Conservation (phyloP, 179 eudicot genomes). For the Patellifolia procumbens region DNA sequence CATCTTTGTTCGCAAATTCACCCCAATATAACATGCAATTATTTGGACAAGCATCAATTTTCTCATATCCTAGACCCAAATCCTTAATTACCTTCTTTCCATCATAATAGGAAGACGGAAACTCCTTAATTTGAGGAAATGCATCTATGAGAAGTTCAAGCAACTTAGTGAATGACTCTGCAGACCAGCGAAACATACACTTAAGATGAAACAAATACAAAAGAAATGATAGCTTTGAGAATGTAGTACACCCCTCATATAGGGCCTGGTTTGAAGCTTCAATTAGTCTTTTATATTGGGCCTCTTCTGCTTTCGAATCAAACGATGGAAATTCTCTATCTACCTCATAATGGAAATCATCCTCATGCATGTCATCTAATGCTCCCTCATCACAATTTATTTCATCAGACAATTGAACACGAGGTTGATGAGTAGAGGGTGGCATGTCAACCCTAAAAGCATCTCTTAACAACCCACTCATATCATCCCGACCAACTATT, state of each 20-base stretch:
- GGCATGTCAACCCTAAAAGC: not conserved
- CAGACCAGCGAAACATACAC: not conserved
- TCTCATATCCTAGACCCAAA: constrained; percentile 21
- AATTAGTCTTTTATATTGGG: not conserved
- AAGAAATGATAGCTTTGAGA: not conserved
- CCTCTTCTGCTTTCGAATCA: not conserved
- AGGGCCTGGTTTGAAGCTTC: not conserved
- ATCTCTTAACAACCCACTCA: not conserved
- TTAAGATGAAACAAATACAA: not conserved
- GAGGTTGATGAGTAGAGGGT: not conserved
- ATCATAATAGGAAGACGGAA: constrained; percentile 4
- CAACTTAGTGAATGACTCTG: not conserved
- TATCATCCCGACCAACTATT: not conserved
- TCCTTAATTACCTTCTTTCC: not conserved
- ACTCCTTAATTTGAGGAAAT: not conserved
- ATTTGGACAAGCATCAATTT: constrained; percentile 27
- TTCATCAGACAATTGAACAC: not conserved
- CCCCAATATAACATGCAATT: constrained; percentile 29
- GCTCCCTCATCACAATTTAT: not conserved
- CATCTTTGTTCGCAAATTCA: not conserved
- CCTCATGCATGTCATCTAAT: not conserved
- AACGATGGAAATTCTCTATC: not conserved
- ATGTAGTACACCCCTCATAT: not conserved
- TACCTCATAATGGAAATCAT: not conserved
- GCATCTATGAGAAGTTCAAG: not conserved